Evolutionary conservation across 208 protist genomes (phyloP), one percentile per base, ranked within the genome.

Genomic region (Leishmania martiniquensis): DNA sequence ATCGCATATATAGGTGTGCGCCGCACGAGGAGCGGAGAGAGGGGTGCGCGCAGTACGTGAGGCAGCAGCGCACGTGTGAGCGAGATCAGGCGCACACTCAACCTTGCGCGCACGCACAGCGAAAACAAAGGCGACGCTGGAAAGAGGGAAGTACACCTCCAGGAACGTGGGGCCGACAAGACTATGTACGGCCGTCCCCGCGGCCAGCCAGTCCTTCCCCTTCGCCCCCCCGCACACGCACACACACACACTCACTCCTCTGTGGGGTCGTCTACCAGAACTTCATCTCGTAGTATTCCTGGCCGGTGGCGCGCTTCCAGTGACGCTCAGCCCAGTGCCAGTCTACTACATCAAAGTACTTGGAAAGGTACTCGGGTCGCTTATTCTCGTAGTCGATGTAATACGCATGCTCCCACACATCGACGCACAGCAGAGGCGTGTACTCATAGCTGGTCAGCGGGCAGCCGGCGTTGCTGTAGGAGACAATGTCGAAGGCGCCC

Each of bases 401-500:
- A 80, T 98, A 99, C n/a, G 96, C 90, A 81, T 99, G 97, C 85
- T 99, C 96, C 95, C 96, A 98, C 60, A 98, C 95, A 89, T 98
- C 95, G 13, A 95, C 89, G 73, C 90, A 96, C 17, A 98, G 84
- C 44, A 98, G 73, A 55, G 96, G 96, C 22, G 89, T 83, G 60
- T 83, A 77, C 59, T 89, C 75, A 49, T 72, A 63, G 59, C 90
- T 86, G 15, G 85, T 89, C 39, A 98, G 72, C 20, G 95, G 94
- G 76, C 89, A 96, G 44, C 91, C 93, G 49, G 95, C 95, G 75
- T 98, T 97, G 62, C 71, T 84, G 70, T 89, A 87, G 39, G 88
- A 90, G 42, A 96, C 63, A 68, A 98, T 96, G 72, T 97, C 94
- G 78, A 98, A 96, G 47, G 82, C 65, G 42, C 84, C 76, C 0